A percentile compares a stretch with the other conserved stretches of the same genome.
These are phyloP conservation scores for Rhynchosporium agropyri DNA, from an alignment of 2,329 filamentous ascomycete genomes.

Conservation along the genomic window DNA sequence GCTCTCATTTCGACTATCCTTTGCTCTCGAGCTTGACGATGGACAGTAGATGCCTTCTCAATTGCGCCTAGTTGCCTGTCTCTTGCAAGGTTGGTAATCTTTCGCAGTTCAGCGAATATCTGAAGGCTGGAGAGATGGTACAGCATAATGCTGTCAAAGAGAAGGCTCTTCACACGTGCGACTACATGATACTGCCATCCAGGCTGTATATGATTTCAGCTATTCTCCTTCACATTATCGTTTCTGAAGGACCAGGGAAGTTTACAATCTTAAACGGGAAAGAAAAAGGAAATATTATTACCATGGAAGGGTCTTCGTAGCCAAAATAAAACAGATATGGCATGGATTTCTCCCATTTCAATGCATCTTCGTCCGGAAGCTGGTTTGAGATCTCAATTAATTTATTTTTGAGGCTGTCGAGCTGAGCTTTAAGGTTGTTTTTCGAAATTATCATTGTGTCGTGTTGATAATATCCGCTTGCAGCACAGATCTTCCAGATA, in stretches of 20 bases:
- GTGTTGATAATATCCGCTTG: constrained; percentile 13
- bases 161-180: constrained; percentile 39
- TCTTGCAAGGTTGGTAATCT: constrained; percentile 40
- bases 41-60: constrained; percentile 29
- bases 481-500: constrained; percentile 27
- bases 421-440: constrained; percentile 28
- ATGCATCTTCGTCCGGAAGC: constrained; percentile 8
- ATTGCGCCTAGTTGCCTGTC: constrained; percentile 27
- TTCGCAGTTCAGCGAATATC: constrained; percentile 43
- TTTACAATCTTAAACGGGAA: not conserved
- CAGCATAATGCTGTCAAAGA: constrained; percentile 44
- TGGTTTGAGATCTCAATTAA: constrained; percentile 28
- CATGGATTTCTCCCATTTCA: constrained; percentile 26
- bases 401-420: constrained; percentile 29
- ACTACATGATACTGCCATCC: constrained; percentile 28
- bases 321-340: constrained; percentile 34
- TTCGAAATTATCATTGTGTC: constrained; percentile 25
- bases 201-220: constrained; percentile 7
- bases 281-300: not conserved
- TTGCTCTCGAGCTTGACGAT: constrained; percentile 28
- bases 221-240: not conserved
- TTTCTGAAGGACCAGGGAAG: not conserved
- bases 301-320: constrained; percentile 30
- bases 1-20: constrained; percentile 33
- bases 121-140: constrained; percentile 46